These are phyloP conservation scores for Rhypophila decipiens DNA, from an alignment of 495 filamentous ascomycete genomes.

Conservation along the genomic window DNA sequence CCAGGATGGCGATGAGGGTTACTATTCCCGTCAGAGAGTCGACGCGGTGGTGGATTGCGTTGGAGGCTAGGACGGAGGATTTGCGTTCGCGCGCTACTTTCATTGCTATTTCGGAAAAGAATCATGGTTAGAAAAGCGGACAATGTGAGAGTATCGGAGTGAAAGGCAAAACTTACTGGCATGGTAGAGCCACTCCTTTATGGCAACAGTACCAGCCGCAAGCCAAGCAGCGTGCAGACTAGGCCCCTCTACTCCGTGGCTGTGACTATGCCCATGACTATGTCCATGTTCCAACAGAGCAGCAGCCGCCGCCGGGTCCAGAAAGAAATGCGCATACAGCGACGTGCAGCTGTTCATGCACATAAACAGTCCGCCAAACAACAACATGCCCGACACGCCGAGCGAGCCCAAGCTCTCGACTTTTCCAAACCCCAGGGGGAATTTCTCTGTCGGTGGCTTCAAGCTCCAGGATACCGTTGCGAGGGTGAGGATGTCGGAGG, in stretches of 20 bases:
- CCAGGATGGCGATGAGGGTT: slow-evolving; percentile 78
- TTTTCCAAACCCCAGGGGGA: slow-evolving; percentile 91
- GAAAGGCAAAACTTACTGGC: slow-evolving; percentile 78
- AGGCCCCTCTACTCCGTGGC: slow-evolving; percentile 57
- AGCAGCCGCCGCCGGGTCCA: slow-evolving; percentile 55
- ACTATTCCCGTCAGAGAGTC: slow-evolving; percentile 93
- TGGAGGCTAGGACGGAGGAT: slow-evolving; percentile 92
- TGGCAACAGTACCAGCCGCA: slow-evolving; percentile 78
- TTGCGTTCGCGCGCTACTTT: slow-evolving; percentile 93
- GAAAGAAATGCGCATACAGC: slow-evolving; percentile 73
- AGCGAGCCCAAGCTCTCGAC: slow-evolving; percentile 92
- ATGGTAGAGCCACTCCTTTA: slow-evolving; percentile 97
- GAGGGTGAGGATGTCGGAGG: slow-evolving; percentile 88
- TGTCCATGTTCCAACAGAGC: slow-evolving; percentile 55
- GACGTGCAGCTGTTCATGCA: slow-evolving; percentile 69
- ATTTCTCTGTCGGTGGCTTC: slow-evolving; percentile 69
- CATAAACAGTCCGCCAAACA: slow-evolving; percentile 87
- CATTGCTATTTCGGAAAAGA: slow-evolving; percentile 56
- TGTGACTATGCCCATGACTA: slow-evolving; percentile 53
- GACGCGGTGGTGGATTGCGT: slow-evolving; percentile 92
- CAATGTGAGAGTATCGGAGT: no score
- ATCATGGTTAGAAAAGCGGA: not conserved
- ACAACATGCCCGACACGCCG: slow-evolving; percentile 83
- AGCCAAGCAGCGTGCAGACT: slow-evolving; percentile 93
- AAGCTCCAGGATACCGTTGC: slow-evolving; percentile 89